Evolutionary conservation across 1,139 yeast genomes (phyloP), one percentile per base, ranked within the genome.

Genomic region (Yamadazyma diospyri): DNA sequence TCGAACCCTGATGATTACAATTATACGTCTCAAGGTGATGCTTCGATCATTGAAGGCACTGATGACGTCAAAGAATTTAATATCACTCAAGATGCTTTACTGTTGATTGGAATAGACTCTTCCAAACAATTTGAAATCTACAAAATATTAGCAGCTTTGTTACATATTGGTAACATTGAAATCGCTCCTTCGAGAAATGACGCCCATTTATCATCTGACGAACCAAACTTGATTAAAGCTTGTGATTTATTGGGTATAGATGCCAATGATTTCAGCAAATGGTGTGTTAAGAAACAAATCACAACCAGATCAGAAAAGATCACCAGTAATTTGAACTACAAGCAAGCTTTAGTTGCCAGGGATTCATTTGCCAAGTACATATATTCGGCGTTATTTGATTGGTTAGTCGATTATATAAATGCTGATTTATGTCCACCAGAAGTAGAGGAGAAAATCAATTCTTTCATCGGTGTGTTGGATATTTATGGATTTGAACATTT

Each of bases 401-500:
- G 98, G 98, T 74, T 92, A 42, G 97, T 92, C 20, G 79, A 72
- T 33, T 79, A 80, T 43, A 86, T 89, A 46, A 92, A 92, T 56
- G 55, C 71, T 23, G 94, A 87, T 51, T 73, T 92, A 50, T 84
- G 94, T 57, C 82, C 87, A 5, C 78, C 86, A 6, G 81, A 78
- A 28, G 78, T 83, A 30, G 70, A 71, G 30, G 66, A 69, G 9
- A 58, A 69, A 30, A 74, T 83, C 36, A 65, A 73, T 37, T 76
- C 88, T 2, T 92, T 92, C 49, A 92, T 92, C 53, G 99, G 99
- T 57, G 98, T 92, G 19, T 72, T 92, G 53, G 99, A 92, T 78
- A 92, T 92, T 49, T 89, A 89, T 56, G 98, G 98, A 25, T 92
- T 92, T 57, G 98, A 92, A 59, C 97, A 89, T 64, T 92, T 92